These are phyloP conservation scores for Kodamaea suecica DNA, from an alignment of 1,139 yeast genomes.

Conservation along the genomic window DNA sequence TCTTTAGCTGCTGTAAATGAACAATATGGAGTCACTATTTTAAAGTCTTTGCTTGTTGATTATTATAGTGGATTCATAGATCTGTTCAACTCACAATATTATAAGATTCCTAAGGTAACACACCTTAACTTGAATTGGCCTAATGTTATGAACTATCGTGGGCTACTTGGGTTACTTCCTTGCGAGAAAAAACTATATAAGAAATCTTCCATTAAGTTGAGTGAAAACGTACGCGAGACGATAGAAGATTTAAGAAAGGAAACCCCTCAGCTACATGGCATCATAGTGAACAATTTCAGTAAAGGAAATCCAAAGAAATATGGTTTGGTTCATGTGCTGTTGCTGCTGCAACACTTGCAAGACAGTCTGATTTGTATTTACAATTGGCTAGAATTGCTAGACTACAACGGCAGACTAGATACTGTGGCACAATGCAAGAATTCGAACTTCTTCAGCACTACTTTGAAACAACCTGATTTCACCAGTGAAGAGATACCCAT, in stretches of 20 bases:
- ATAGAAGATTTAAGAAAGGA: constrained; percentile 17
- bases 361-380: constrained; percentile 26
- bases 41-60: constrained; percentile 19
- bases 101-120: constrained; percentile 23
- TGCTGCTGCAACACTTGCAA: constrained; percentile 10
- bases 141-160: constrained; percentile 33
- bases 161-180: constrained; percentile 35
- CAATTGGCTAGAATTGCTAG: constrained; percentile 34
- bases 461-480: constrained; percentile 9
- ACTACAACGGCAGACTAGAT: constrained; percentile 29
- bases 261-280: constrained; percentile 8
- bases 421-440: constrained; percentile 18
- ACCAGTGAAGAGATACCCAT: constrained; percentile 4
- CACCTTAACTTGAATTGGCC: constrained; percentile 29
- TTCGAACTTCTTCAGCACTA: constrained; percentile 18
- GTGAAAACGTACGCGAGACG: constrained; percentile 17
- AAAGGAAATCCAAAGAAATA: constrained; percentile 23
- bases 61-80: constrained; percentile 33
- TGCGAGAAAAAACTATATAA: constrained; percentile 18
- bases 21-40: constrained; percentile 17
- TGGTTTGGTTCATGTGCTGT: constrained; percentile 29
- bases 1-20: constrained; percentile 19
- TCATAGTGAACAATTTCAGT: constrained; percentile 8
- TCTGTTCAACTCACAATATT: constrained; percentile 26
- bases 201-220: constrained; percentile 29